Base-by-base conservation (phyloP, 2,329 filamentous ascomycete species). In the Lecanicillium sp. region DNA sequence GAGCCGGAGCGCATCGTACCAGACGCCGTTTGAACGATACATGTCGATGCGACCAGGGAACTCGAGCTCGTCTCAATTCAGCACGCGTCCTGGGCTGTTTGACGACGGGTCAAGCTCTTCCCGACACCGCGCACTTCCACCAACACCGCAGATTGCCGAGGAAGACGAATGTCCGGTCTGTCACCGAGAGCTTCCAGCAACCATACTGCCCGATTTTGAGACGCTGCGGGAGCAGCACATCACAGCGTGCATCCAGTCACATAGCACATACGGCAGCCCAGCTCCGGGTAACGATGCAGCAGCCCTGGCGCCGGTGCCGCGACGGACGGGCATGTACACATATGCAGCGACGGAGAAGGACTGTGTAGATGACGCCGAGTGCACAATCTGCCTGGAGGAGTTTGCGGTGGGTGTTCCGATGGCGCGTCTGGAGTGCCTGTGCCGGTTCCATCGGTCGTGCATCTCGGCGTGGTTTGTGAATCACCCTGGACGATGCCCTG, bases 111-210 rank as follows among this genome's bases (percentile, higher is more conserved):
- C 64, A 9, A 64, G 69, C 3, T 67, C 68, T 2, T 64, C 66
- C 4, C 58, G 62, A 15, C 68, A 63, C 32, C 69, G 66, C 20
- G 67, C 64, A 23, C 58, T 66, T 30, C 70, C 67, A 1, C 70
- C 67, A 4, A 71, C 70, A 10, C 73, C 69, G 1, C 78, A 75
- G 48, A 73, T 78, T 57, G 71, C 74, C 5, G 87, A 90, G 61
- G 86, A 90, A 59, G 86, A 90, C 60, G 84, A 88, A 57, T 91
- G 87, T 52, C 86, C 86, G 1, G 77, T 90, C 37, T 91, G 87
- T 57, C 85, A 87, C 58, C 67, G 72, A 30, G 84, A 89, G 64
- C 72, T 90, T 3, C 85, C 86, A 1, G 75, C 79, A 2, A 69
- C 71, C 15, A 63, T 62, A 4, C 67, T 83, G 2, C 62, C 72